Evolutionary conservation across 139 green algal genomes (phyloP).

Genomic region (Coccomyxa sp.): DNA sequence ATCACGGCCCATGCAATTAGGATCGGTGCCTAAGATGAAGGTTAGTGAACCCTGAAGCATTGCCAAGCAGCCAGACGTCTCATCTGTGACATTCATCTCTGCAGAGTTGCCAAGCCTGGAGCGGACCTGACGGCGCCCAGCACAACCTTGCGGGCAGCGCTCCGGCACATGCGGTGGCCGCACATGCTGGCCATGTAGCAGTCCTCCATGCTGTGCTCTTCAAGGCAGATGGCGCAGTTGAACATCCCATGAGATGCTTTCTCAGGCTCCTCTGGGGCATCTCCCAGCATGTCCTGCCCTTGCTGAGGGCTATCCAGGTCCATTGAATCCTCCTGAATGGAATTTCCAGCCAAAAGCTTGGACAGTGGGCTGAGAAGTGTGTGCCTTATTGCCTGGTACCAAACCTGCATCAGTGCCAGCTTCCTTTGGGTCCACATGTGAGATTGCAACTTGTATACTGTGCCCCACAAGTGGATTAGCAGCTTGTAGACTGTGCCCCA

Average conservation of each 20-base stretch:
- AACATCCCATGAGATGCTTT: background rate
- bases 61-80: background rate
- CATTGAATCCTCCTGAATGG: no score
- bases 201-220: background rate
- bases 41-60: background rate
- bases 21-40: background rate
- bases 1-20: background rate
- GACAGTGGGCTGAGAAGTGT: no score
- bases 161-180: background rate
- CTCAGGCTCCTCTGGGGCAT: no score
- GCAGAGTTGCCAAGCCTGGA: background rate
- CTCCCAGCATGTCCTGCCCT: no score
- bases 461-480: no score
- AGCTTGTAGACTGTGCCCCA: no score
- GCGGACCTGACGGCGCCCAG: background rate
- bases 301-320: no score
- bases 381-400: no score
- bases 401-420: no score
- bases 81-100: background rate
- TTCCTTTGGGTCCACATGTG: no score
- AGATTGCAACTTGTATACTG: no score
- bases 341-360: no score
- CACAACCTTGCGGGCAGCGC: background rate
- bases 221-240: background rate
- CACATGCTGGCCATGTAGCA: background rate